phyloP scores from a whole-genome alignment of 345 rosid species.

The Passiflora organensis region DNA sequence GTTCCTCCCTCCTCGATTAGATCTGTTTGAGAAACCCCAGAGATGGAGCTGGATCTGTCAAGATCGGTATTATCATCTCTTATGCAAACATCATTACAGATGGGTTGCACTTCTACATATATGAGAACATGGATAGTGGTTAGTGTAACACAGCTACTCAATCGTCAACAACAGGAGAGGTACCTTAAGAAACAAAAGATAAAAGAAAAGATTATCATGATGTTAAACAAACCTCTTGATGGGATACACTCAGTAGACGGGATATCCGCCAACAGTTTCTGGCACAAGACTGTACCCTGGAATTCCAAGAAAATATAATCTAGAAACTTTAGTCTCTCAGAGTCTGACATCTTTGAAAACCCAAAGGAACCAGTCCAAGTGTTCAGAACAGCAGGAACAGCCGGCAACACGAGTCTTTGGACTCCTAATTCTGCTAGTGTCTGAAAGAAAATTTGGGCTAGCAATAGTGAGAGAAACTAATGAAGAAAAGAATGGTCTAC shows the following conservation, averaged over 20 bases:
- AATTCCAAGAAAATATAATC: conserved; percentile 62
- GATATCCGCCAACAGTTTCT: conserved; percentile 37
- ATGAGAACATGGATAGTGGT: conserved; percentile 7
- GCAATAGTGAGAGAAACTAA: conserved; percentile 1
- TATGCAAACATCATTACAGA: conserved; percentile 14
- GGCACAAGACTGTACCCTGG: conserved; percentile 65
- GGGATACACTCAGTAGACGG: conserved; percentile 19
- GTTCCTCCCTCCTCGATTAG: conserved; percentile 23
- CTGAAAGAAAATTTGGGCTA: conserved; percentile 31
- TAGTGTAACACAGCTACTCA: not conserved
- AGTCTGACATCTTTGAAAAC: conserved; percentile 47
- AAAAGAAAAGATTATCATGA: not conserved
- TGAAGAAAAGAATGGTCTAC: not conserved
- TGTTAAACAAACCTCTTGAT: conserved; percentile 23
- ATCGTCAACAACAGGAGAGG: no score
- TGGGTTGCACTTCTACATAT: conserved; percentile 27
- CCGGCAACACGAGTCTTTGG: conserved; percentile 67
- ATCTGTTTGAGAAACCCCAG: conserved; percentile 35
- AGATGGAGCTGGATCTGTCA: conserved; percentile 32
- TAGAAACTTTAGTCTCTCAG: conserved; percentile 46
- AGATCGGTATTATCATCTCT: conserved; percentile 23
- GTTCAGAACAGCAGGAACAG: conserved; percentile 53
- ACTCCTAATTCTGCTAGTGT: conserved; percentile 60
- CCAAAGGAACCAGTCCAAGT: conserved; percentile 80
- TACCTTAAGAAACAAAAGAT: no score